Conservation (phyloP, 441 rosid genomes). For the Populus hybrid region DNA sequence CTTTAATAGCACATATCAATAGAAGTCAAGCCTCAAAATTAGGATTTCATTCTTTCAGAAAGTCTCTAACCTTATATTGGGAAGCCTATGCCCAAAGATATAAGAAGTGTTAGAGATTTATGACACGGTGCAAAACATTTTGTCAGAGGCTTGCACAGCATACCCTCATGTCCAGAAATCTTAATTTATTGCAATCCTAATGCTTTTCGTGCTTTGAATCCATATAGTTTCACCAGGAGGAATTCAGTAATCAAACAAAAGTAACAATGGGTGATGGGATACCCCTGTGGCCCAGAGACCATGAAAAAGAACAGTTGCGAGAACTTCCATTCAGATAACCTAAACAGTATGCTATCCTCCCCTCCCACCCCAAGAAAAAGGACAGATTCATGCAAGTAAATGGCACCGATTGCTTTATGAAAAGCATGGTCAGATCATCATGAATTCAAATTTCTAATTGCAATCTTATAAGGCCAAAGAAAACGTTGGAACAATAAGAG, state of each 20-base stretch:
- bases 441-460: neutral
- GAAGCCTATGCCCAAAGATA: neutral
- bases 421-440: neutral
- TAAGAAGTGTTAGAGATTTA: neutral
- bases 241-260: neutral
- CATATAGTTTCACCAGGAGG: neutral
- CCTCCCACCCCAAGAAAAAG: neutral
- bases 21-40: neutral
- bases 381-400: neutral
- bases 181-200: neutral
- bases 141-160: neutral
- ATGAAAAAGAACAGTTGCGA: neutral
- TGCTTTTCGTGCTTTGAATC: neutral
- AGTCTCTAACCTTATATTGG: neutral
- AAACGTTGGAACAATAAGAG: neutral
- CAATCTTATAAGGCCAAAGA: neutral
- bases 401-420: neutral
- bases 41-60: neutral
- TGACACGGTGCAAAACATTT: neutral
- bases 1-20: neutral
- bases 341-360: neutral
- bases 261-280: neutral
- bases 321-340: neutral
- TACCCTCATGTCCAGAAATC: neutral
- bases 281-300: neutral